Evolutionary conservation across 805 yeast species (phyloP).

Genomic region (Monosporozyma aerobia): DNA sequence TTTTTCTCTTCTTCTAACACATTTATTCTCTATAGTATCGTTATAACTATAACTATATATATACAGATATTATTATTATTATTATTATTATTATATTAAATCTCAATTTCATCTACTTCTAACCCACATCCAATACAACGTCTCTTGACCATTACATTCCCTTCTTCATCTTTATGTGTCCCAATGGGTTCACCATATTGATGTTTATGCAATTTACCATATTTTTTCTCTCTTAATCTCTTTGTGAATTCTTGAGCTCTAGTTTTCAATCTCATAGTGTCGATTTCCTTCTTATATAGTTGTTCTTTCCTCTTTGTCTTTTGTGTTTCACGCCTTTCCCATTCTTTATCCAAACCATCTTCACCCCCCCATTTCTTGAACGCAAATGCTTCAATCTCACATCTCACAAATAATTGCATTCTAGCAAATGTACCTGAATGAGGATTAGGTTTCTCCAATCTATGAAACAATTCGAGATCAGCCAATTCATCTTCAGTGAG

Average conservation of each 20-base stretch:
- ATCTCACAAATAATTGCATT: conserved; percentile 86
- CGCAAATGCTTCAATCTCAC: conserved; percentile 89
- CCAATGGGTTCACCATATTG: conserved; percentile 56
- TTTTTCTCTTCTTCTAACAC: too few relatives aligned
- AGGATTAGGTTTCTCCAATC: conserved; percentile 88
- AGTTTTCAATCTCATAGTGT: conserved; percentile 83
- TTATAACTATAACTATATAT: not conserved
- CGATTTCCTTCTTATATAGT: conserved; percentile 65
- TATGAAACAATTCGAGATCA: conserved; percentile 57
- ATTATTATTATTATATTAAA: conserved; percentile 18
- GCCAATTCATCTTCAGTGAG: conserved; percentile 87
- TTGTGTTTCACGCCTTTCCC: conserved; percentile 71
- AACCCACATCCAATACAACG: conserved; percentile 77
- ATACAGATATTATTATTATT: not conserved
- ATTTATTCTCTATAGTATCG: not conserved
- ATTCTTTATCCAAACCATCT: conserved; percentile 84
- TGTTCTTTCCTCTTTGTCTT: conserved; percentile 67
- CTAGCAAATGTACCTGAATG: conserved; percentile 80
- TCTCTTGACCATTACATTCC: conserved; percentile 38
- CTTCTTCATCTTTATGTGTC: conserved; percentile 32
- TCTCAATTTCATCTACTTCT: conserved; percentile 65
- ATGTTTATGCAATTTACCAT: conserved; percentile 57
- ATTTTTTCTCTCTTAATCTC: conserved; percentile 49
- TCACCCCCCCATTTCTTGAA: conserved; percentile 91
- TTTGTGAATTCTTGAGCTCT: conserved; percentile 86